Evolutionary conservation across 2,329 filamentous ascomycete species (phyloP).

Genomic region (Cordyceps javanica): DNA sequence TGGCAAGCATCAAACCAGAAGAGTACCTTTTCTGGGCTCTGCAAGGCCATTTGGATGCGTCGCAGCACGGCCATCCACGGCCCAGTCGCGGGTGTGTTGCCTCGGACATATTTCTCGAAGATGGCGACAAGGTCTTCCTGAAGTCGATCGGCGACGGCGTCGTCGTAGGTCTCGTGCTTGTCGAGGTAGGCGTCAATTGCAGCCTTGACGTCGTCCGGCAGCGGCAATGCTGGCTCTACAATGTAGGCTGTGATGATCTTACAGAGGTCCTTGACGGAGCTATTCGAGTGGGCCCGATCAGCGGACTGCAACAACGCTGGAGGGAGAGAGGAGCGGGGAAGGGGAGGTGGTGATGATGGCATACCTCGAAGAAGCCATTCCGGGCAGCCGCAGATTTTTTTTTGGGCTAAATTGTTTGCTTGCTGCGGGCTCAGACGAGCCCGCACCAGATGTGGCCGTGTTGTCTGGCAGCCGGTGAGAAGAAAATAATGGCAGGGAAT

Average conservation of each 20-base stretch:
- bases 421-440: conserved; percentile 14
- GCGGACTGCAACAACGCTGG: conserved; percentile 14
- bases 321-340: not conserved
- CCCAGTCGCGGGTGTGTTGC: conserved; percentile 49
- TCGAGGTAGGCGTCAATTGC: conserved; percentile 62
- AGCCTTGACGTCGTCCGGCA: conserved; percentile 58
- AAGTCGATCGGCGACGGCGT: conserved; percentile 61
- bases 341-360: not conserved
- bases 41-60: conserved; percentile 57
- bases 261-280: conserved; percentile 52
- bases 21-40: conserved; percentile 54
- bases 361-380: conserved; percentile 14
- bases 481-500: not conserved
- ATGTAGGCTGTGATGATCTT: conserved; percentile 50
- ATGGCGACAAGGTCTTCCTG: conserved; percentile 66
- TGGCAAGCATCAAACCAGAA: conserved; percentile 63
- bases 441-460: not conserved
- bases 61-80: conserved; percentile 65
- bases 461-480: not conserved
- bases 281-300: conserved; percentile 17
- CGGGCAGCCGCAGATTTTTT: conserved; percentile 9
- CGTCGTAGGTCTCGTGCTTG: conserved; percentile 61
- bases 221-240: conserved; percentile 47
- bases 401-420: not conserved
- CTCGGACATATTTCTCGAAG: conserved; percentile 58